These are phyloP conservation scores for Mycena amicta DNA, from an alignment of 768 basidiomycete genomes.

Conservation along the genomic window DNA sequence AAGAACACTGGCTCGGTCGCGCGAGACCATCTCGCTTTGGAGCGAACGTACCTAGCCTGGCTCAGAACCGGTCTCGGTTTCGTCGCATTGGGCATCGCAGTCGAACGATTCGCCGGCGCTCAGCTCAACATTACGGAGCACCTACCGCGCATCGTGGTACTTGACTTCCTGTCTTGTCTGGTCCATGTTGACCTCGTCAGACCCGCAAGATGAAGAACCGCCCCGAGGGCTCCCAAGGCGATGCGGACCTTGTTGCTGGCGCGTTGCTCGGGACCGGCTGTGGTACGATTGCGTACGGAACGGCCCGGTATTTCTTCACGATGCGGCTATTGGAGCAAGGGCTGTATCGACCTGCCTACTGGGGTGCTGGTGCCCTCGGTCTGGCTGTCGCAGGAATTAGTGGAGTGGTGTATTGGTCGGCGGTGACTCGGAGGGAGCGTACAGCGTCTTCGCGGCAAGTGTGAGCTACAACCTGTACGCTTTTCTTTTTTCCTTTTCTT, in stretches of 20 bases:
- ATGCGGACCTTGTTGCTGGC: slow-evolving; percentile 4
- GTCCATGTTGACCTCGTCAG: no score
- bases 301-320: slow-evolving; percentile 10
- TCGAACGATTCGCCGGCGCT: slow-evolving; percentile 15
- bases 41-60: slow-evolving; percentile 50
- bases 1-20: slow-evolving; percentile 48
- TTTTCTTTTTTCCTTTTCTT: no score
- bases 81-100: slow-evolving; percentile 45
- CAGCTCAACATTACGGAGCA: slow-evolving; percentile 3
- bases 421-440: slow-evolving; percentile 1
- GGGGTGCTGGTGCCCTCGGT: slow-evolving; percentile 8
- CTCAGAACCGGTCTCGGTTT: slow-evolving; percentile 45
- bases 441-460: not conserved
- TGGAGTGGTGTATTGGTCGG: slow-evolving; percentile 7
- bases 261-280: slow-evolving; percentile 12
- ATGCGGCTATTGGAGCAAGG: slow-evolving; percentile 13
- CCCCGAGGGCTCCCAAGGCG: not conserved
- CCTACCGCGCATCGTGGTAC: no score
- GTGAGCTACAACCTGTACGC: no score
- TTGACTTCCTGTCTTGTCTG: no score
- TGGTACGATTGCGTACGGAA: slow-evolving; percentile 17
- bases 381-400: slow-evolving; percentile 7
- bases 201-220: no score
- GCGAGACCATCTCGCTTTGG: slow-evolving; percentile 46
- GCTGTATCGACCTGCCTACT: slow-evolving; percentile 13